Conservation (phyloP, 2,329 filamentous ascomycete species). For the Ophiocordyceps camponoti-rufipedis region DNA sequence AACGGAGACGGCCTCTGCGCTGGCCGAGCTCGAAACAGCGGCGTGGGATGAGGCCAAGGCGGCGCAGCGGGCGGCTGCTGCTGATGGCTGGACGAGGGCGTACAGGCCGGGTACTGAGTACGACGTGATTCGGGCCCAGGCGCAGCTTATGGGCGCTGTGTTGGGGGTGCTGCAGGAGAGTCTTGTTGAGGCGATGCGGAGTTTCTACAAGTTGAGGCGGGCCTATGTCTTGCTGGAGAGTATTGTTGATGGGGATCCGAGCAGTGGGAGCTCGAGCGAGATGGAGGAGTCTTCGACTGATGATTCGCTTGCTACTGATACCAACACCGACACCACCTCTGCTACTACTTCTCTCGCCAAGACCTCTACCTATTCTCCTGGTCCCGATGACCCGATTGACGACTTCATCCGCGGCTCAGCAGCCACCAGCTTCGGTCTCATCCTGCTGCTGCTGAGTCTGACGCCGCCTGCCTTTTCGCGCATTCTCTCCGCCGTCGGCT, state of each 20-base stretch:
- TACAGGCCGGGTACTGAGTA: constrained; percentile 80
- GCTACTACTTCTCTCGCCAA: too few relatives aligned
- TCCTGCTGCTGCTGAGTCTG: constrained; percentile 78
- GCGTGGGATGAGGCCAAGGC: constrained; percentile 61
- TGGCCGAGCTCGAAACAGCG: constrained; percentile 58
- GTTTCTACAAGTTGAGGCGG: constrained; percentile 83
- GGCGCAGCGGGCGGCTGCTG: constrained; percentile 43
- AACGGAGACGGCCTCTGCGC: constrained; percentile 55
- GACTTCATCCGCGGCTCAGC: constrained; percentile 68
- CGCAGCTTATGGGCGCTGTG: constrained; percentile 77
- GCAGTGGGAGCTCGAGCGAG: too few relatives aligned
- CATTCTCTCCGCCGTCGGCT: constrained; percentile 75
- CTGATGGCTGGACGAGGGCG: constrained; percentile 23
- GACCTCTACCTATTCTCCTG: too few relatives aligned
- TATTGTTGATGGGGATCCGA: constrained; percentile 36
- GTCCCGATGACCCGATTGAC: constrained; percentile 48
- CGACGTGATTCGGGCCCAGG: constrained; percentile 64
- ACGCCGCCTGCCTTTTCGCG: constrained; percentile 81
- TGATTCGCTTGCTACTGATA: too few relatives aligned
- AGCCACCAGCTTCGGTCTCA: constrained; percentile 75
- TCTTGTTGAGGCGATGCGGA: constrained; percentile 74
- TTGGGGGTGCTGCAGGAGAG: constrained; percentile 84
- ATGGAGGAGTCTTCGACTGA: too few relatives aligned
- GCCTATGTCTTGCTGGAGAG: constrained; percentile 69
- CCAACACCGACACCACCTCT: too few relatives aligned